Conservation (phyloP, 2,329 filamentous ascomycete genomes). For the Stagonosporopsis rhizophila region DNA sequence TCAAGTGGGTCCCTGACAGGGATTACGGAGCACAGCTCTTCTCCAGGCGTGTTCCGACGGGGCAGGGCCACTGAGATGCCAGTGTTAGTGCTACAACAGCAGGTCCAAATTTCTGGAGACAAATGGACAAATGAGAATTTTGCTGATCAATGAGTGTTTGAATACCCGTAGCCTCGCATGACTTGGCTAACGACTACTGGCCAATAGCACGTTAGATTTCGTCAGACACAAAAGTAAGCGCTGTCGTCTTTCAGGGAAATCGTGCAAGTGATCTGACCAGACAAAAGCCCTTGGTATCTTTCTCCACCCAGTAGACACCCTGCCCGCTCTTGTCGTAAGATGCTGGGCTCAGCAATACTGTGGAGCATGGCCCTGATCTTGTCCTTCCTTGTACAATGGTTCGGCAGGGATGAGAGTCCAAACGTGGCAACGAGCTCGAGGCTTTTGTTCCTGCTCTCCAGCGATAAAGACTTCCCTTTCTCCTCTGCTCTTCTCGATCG, state of each 20-base stretch:
- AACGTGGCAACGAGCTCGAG: not conserved
- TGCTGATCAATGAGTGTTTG: not conserved
- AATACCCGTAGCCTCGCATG: not conserved
- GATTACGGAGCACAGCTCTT: not conserved
- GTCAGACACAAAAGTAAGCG: not conserved
- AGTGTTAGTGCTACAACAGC: not conserved
- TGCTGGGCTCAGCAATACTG: not conserved
- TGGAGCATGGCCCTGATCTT: slow-evolving; percentile 4
- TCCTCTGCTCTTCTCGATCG: not conserved
- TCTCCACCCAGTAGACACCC: not conserved
- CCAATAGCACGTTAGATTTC: not conserved
- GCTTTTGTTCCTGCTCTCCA: not conserved
- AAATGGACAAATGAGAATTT: not conserved
- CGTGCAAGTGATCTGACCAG: not conserved
- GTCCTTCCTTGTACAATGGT: not conserved
- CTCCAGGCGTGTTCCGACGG: not conserved
- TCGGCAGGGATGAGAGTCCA: not conserved
- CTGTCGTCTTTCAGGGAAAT: not conserved
- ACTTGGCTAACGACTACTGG: not conserved
- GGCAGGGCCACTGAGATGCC: not conserved
- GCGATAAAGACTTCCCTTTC: not conserved
- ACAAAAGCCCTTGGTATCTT: not conserved
- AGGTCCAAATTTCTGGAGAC: not conserved
- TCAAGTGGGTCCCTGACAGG: slow-evolving; percentile 1
- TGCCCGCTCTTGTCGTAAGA: not conserved